These are phyloP conservation scores for Silene vulgaris DNA, from an alignment of 179 eudicot genomes.

Conservation along the genomic window DNA sequence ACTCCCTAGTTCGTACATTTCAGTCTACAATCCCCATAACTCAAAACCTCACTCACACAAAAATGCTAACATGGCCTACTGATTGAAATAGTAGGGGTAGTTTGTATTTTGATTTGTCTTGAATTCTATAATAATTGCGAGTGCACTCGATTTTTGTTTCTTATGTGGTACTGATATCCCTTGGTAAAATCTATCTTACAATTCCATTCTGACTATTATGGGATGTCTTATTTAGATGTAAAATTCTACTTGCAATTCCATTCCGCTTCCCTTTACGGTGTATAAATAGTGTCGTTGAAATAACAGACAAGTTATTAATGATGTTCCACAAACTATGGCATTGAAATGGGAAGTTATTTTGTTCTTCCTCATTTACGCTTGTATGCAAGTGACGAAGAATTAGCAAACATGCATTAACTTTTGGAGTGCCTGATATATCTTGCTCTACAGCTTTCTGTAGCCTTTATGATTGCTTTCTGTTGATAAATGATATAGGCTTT, in stretches of 20 bases:
- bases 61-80: too few species aligned
- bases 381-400: not conserved
- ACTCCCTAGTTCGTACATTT: too few species aligned
- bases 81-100: too few species aligned
- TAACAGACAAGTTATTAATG: not conserved
- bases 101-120: too few species aligned
- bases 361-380: too few species aligned
- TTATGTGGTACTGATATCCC: not conserved
- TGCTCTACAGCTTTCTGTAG: not conserved
- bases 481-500: not conserved
- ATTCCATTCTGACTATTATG: too few species aligned
- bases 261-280: not conserved
- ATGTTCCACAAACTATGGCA: not conserved
- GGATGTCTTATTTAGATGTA: not conserved
- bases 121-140: too few species aligned
- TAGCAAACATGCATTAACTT: not conserved
- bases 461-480: not conserved
- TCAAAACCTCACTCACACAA: too few species aligned
- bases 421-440: not conserved
- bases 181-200: too few species aligned
- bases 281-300: not conserved
- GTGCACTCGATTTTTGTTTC: not conserved
- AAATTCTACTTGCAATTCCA: not conserved
- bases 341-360: not conserved
- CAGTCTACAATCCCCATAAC: too few species aligned